These are phyloP conservation scores for Raphanus hybrid DNA, from an alignment of 441 rosid genomes.

Conservation along the genomic window DNA sequence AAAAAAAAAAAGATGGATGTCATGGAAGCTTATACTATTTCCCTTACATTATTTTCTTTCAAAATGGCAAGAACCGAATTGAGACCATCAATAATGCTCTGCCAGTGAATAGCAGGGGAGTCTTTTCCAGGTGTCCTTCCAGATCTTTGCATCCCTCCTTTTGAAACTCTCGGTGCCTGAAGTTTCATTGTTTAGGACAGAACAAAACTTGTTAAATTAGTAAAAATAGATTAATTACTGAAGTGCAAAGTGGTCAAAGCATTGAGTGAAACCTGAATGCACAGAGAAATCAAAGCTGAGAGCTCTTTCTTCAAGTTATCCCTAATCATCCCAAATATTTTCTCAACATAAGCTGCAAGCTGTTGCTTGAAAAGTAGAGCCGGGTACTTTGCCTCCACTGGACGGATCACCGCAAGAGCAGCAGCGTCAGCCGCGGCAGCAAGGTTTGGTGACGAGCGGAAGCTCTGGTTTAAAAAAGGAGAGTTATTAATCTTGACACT, in stretches of 20 bases:
- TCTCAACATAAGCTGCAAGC: constrained; percentile 96
- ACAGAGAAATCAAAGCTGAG: constrained; percentile 68
- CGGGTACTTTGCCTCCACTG: constrained; percentile 96
- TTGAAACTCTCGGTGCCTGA: constrained; percentile 94
- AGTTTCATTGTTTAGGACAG: constrained; percentile 30
- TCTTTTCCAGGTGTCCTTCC: constrained; percentile 87
- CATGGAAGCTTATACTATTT: constrained; percentile 3
- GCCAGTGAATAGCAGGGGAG: constrained; percentile 89
- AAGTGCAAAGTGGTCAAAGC: constrained; percentile 7
- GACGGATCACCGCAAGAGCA: constrained; percentile 67
- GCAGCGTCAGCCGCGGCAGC: constrained; percentile 57
- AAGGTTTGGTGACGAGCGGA: constrained; percentile 88
- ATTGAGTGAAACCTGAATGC: constrained; percentile 85
- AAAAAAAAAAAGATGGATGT: background rate
- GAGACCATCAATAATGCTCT: constrained; percentile 86
- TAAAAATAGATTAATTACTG: too few species aligned
- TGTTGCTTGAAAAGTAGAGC: constrained; percentile 98
- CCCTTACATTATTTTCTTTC: constrained; percentile 84
- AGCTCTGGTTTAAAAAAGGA: constrained; percentile 60
- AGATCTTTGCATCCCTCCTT: constrained; percentile 81
- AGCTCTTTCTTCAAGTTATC: constrained; percentile 96
- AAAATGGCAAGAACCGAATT: constrained; percentile 72
- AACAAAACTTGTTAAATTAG: constrained; percentile 5
- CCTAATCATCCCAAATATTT: constrained; percentile 93
- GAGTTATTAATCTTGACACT: background rate